A percentile compares a stretch with the other conserved stretches of the same genome.
Conservation (phyloP, 2,329 filamentous ascomycete genomes). For the Hypoxylon sp. region DNA sequence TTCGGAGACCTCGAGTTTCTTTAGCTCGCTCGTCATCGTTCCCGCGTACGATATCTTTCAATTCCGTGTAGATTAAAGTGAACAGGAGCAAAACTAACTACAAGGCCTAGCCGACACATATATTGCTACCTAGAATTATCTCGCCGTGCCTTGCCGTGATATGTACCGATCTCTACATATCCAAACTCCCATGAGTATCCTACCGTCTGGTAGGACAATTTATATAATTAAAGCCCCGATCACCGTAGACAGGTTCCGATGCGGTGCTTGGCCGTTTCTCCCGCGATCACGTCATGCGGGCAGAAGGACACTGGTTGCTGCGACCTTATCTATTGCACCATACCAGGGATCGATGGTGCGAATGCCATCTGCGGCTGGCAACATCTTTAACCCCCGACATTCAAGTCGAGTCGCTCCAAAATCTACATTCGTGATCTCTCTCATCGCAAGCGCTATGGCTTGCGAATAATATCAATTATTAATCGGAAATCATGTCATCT, state of each 20-base stretch:
- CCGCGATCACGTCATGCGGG: conserved; percentile 41
- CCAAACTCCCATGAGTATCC: background rate
- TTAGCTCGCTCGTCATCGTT: conserved; percentile 25
- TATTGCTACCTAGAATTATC: background rate
- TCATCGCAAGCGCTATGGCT: background rate
- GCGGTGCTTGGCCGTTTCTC: background rate
- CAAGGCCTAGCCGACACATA: background rate
- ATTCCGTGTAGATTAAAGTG: background rate
- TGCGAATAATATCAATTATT: conserved; percentile 3
- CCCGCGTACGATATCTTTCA: background rate
- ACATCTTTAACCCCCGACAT: conserved; percentile 1
- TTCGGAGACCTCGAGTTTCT: conserved; percentile 23
- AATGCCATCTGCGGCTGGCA: conserved; percentile 7
- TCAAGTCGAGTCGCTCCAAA: conserved; percentile 4
- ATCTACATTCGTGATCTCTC: conserved; percentile 12
- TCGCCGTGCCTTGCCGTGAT: background rate
- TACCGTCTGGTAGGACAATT: conserved; percentile 7
- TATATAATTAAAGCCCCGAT: background rate
- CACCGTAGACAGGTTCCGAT: conserved; percentile 11
- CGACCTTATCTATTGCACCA: conserved; percentile 44
- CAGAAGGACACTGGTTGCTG: conserved; percentile 33
- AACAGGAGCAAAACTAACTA: background rate
- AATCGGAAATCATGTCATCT: background rate
- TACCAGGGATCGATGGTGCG: conserved; percentile 36
- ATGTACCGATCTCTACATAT: background rate